phyloP scores from a whole-genome alignment of 2,329 filamentous ascomycete genomes.

The Alternaria tenuissima region DNA sequence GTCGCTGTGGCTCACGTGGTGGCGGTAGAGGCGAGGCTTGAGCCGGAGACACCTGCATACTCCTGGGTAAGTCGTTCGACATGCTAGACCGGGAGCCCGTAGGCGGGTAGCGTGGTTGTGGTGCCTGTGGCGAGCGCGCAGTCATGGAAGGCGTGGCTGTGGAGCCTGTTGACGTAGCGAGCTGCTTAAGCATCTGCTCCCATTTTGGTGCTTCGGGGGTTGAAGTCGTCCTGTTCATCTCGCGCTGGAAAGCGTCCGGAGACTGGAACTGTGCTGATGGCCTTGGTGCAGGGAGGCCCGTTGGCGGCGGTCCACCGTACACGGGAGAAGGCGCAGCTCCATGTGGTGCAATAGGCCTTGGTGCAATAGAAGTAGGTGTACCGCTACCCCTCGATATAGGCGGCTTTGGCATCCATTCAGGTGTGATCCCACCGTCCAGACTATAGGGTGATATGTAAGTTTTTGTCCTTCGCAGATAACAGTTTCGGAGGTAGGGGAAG shows the following conservation, averaged over 20 bases:
- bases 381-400: slow-evolving; percentile 13
- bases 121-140: slow-evolving; percentile 17
- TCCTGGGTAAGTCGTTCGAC: slow-evolving; percentile 25
- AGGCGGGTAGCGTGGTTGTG: slow-evolving; percentile 28
- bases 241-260: slow-evolving; percentile 55
- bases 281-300: slow-evolving; percentile 28
- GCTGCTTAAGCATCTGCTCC: slow-evolving; percentile 47
- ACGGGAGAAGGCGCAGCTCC: slow-evolving; percentile 20
- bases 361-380: slow-evolving; percentile 23
- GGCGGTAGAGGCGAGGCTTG: slow-evolving; percentile 25
- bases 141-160: slow-evolving; percentile 15
- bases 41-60: slow-evolving; percentile 19
- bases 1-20: slow-evolving; percentile 33
- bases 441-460: slow-evolving; percentile 59
- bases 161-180: slow-evolving; percentile 32
- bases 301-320: slow-evolving; percentile 20
- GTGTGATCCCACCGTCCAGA: slow-evolving; percentile 52
- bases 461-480: slow-evolving; percentile 55
- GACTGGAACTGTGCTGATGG: slow-evolving; percentile 54
- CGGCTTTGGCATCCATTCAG: slow-evolving; percentile 50
- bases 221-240: slow-evolving; percentile 42
- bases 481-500: slow-evolving; percentile 57
- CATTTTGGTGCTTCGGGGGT: slow-evolving; percentile 38
- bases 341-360: slow-evolving; percentile 19
- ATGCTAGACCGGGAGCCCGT: slow-evolving; percentile 22